A percentile compares a stretch with the other conserved stretches of the same genome.
Evolutionary conservation across 768 basidiomycete species (phyloP).

Genomic region (Mycena amicta): DNA sequence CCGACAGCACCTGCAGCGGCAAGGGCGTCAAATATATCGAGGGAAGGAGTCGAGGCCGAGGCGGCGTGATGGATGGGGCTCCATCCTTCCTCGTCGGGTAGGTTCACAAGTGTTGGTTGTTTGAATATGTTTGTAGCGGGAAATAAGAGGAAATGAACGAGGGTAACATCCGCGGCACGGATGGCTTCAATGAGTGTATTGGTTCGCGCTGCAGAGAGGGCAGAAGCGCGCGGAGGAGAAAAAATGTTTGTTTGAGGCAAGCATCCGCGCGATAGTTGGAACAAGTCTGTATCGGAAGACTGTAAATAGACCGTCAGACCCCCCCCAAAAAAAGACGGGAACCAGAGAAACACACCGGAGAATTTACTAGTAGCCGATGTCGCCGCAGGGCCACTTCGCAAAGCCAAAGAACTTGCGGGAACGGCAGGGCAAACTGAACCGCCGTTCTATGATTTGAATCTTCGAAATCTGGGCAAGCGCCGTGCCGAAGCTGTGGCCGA

Average conservation of each 20-base stretch:
- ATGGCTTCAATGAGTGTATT: slow-evolving; percentile 59
- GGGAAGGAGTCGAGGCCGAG: slow-evolving; percentile 54
- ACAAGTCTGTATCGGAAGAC: slow-evolving; percentile 36
- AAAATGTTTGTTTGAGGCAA: slow-evolving; percentile 33
- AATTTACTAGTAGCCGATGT: slow-evolving; percentile 55
- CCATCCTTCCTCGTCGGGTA: slow-evolving; percentile 70
- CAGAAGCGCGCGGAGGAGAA: slow-evolving; percentile 41
- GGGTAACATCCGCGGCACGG: slow-evolving; percentile 48
- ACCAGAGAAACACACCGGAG: not conserved
- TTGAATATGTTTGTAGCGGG: slow-evolving; percentile 49
- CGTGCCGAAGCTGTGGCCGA: slow-evolving; percentile 68
- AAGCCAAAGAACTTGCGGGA: slow-evolving; percentile 66
- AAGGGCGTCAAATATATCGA: slow-evolving; percentile 66
- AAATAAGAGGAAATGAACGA: slow-evolving; percentile 60
- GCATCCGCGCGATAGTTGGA: slow-evolving; percentile 42
- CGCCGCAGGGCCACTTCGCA: slow-evolving; percentile 69
- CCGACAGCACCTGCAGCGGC: slow-evolving; percentile 79
- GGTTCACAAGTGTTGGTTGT: slow-evolving; percentile 64
- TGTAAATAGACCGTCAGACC: not conserved
- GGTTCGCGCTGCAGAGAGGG: slow-evolving; percentile 48
- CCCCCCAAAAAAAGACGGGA: not conserved
- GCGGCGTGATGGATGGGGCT: slow-evolving; percentile 74
- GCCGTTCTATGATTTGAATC: slow-evolving; percentile 75
- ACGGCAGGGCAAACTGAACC: slow-evolving; percentile 65
- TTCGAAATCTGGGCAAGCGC: slow-evolving; percentile 72